Base-by-base conservation (phyloP, 139 green algal genomes). In the Pseudopediastrum boryanum region DNA sequence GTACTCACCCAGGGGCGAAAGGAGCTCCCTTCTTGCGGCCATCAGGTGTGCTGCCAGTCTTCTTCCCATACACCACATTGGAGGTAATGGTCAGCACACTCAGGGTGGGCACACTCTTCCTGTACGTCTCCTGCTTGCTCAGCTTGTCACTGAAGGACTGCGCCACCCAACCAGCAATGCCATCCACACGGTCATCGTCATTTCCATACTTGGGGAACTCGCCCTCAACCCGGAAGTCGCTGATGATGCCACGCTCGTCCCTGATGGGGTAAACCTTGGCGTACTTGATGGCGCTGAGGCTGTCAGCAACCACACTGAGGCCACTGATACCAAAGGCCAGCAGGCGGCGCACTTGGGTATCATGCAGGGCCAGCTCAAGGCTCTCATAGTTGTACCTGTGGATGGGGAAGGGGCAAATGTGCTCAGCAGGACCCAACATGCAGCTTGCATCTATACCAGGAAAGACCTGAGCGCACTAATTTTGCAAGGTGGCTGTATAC, bases 151-250 rank as follows among this genome's bases (percentile, higher is more conserved):
- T 43, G 65, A 82, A 82, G 33, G 25, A 13, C 54, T 82, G 46
- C 21, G 56, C 51, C 23, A 82, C 74, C 79, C 84, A 86, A 21
- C 78, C 70, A 6, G 91, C 91, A 2, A 95, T 83, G 9, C 2
- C 50, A 48, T 95, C 91, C 4, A 89, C 91, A 21, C 61, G 58
- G 42, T 91, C 86, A 59, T 93, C 85, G 66, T 95, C 89, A 63
- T 95, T 95, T 85, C 91, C 91, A 71, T 91, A 95, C 63, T 87
- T 93, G 64, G 91, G 91, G 82, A 89, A 95, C 13, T 88, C 78
- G 41, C 89, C 89, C 71, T 92, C 85, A 64, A 86, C n/a, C n/a
- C n/a, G n/a, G 80, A 93, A 94, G 73, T 89, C 85, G 13, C 61
- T 66, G 39, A 86, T 81, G 12, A 94, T 25, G 64, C 88, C 88